phyloP scores from a whole-genome alignment of 495 filamentous ascomycete genomes.

The Xylaria castorea region DNA sequence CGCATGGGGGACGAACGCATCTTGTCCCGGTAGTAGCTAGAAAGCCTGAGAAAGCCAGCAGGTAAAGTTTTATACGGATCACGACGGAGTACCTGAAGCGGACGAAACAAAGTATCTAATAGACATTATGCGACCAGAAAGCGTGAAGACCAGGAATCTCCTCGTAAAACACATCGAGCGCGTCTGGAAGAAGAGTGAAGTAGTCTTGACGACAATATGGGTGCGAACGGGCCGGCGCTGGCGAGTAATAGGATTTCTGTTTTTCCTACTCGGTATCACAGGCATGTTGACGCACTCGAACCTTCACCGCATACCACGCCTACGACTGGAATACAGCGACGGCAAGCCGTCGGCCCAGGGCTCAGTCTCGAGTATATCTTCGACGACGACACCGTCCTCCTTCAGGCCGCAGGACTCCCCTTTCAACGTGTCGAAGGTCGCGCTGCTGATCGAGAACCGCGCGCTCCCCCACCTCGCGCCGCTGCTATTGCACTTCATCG shows the following conservation, averaged over 20 bases:
- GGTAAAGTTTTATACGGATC: not conserved
- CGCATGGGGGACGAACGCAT: not conserved
- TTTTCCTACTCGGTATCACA: not conserved
- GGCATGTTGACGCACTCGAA: not conserved
- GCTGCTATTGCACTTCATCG: conserved; percentile 57
- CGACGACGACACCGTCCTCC: not conserved
- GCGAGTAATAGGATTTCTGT: not conserved
- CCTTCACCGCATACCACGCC: conserved; percentile 4
- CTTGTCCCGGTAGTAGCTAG: not conserved
- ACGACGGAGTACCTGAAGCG: not conserved
- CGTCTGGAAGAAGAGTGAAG: not conserved
- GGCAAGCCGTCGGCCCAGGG: not conserved
- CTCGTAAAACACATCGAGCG: not conserved
- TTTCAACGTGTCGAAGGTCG: conserved; percentile 57
- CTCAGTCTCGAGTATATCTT: not conserved
- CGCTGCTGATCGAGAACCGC: conserved; percentile 59
- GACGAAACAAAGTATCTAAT: not conserved
- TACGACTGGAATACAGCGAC: conserved; percentile 16
- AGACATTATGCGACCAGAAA: not conserved
- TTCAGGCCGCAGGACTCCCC: conserved; percentile 24
- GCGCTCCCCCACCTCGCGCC: conserved; percentile 51
- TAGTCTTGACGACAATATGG: not conserved
- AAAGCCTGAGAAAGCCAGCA: not conserved
- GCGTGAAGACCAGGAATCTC: not conserved
- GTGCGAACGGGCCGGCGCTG: conserved; percentile 4